phyloP scores from a whole-genome alignment of 2,329 filamentous ascomycete species.

The Pseudogymnoascus verrucosus region DNA sequence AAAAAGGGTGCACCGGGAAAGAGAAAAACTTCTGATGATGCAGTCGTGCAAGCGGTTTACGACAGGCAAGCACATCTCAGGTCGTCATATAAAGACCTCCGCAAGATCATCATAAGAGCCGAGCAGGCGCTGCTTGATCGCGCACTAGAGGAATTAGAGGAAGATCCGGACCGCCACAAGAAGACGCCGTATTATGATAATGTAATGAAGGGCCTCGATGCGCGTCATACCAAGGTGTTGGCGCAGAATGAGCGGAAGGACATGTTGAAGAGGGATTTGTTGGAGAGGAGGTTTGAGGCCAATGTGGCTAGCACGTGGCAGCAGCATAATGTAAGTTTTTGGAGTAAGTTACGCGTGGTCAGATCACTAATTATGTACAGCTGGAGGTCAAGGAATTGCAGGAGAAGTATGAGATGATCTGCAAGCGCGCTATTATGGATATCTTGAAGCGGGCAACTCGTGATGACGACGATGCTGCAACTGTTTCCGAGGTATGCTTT shows the following conservation, averaged over 20 bases:
- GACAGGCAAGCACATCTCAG: constrained; percentile 23
- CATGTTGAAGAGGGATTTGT: neutral
- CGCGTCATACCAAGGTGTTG: neutral
- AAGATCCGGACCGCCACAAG: constrained; percentile 22
- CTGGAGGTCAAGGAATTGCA: neutral
- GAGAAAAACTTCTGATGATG: constrained; percentile 13
- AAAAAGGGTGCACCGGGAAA: constrained; percentile 9
- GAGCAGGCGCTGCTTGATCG: constrained; percentile 23
- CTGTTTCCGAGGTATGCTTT: neutral
- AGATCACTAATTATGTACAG: neutral
- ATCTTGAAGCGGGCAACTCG: neutral
- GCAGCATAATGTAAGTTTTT: neutral
- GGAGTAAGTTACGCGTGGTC: neutral
- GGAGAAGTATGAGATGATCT: neutral
- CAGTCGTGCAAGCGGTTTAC: constrained; percentile 23
- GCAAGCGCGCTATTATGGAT: neutral
- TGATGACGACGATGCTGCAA: neutral
- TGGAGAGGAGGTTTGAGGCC: neutral
- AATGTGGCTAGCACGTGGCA: neutral
- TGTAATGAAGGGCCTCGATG: constrained; percentile 18
- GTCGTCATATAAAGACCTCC: constrained; percentile 19
- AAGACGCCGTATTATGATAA: constrained; percentile 22
- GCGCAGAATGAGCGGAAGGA: neutral
- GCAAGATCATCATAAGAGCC: constrained; percentile 18
- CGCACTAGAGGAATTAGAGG: constrained; percentile 18